phyloP scores from a whole-genome alignment of 805 yeast species.

The Candida hungchunana region DNA sequence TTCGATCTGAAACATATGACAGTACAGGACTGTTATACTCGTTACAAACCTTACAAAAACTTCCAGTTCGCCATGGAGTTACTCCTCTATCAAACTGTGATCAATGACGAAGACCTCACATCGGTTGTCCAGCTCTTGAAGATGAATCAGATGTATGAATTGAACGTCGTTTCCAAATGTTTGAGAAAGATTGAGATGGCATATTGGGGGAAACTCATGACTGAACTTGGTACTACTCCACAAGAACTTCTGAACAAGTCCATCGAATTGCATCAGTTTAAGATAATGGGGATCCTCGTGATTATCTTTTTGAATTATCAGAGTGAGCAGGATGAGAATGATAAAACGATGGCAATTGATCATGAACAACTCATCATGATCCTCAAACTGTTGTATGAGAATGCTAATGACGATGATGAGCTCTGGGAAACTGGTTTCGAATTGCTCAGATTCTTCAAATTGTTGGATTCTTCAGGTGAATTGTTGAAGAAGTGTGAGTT shows the following conservation, averaged over 20 bases:
- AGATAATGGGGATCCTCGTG: constrained; percentile 42
- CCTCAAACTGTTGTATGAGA: constrained; percentile 25
- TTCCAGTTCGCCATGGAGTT: constrained; percentile 45
- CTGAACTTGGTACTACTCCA: constrained; percentile 36
- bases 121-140: constrained; percentile 21
- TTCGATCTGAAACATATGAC: constrained; percentile 31
- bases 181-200: constrained; percentile 47
- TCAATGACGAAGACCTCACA: constrained; percentile 20
- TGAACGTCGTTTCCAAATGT: constrained; percentile 41
- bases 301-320: constrained; percentile 42
- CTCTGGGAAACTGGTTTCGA: constrained; percentile 30
- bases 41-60: constrained; percentile 30
- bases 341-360: constrained; percentile 14
- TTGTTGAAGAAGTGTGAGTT: constrained; percentile 16
- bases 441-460: constrained; percentile 28
- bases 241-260: constrained; percentile 38
- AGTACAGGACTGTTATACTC: constrained; percentile 14
- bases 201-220: constrained; percentile 43
- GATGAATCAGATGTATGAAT: constrained; percentile 19
- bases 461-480: constrained; percentile 24
- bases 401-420: constrained; percentile 27
- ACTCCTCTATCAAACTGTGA: constrained; percentile 34
- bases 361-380: constrained; percentile 22
- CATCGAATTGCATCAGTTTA: constrained; percentile 38
- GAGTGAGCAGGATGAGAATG: constrained; percentile 3